Conservation (phyloP, 192 early-diverging fungal genomes). For the Spizellomyces punctatus region DNA sequence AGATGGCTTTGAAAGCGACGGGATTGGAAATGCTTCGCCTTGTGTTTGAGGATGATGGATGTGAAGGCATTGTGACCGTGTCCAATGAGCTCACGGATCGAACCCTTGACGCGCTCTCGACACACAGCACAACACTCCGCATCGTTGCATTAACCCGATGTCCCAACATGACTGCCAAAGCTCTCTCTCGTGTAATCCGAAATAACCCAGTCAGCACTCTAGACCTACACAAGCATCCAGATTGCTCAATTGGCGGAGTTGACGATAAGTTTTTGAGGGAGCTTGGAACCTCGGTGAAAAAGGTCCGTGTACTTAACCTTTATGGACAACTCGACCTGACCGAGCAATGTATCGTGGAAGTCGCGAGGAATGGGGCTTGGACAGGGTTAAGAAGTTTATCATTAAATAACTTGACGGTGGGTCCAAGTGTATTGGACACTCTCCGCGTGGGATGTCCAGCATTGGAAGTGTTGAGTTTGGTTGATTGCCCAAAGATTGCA, state of each 20-base stretch:
- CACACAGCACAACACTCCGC: conserved; percentile 30
- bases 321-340: conserved; percentile 44
- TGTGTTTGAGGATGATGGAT: conserved; percentile 55
- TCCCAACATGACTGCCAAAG: conserved; percentile 37
- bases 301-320: conserved; percentile 46
- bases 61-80: conserved; percentile 40
- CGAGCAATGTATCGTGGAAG: conserved; percentile 11
- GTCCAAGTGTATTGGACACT: conserved; percentile 4
- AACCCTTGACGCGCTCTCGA: conserved; percentile 27
- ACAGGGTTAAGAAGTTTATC: conserved; percentile 22
- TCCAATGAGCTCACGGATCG: conserved; percentile 37
- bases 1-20: conserved; percentile 30
- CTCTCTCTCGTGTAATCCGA: conserved; percentile 31
- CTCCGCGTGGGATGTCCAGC: conserved; percentile 10
- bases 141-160: conserved; percentile 49
- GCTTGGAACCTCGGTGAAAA: conserved; percentile 1
- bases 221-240: conserved; percentile 53
- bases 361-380: conserved; percentile 5
- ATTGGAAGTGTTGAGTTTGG: conserved; percentile 29
- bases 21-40: conserved; percentile 46
- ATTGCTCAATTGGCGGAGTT: conserved; percentile 42
- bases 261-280: conserved; percentile 39
- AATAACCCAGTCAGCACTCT: conserved; percentile 38
- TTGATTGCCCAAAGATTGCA: conserved; percentile 29
- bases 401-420: conserved; percentile 28